Conservation (phyloP, 208 protist species). For the Acanthamoeba healyi region DNA sequence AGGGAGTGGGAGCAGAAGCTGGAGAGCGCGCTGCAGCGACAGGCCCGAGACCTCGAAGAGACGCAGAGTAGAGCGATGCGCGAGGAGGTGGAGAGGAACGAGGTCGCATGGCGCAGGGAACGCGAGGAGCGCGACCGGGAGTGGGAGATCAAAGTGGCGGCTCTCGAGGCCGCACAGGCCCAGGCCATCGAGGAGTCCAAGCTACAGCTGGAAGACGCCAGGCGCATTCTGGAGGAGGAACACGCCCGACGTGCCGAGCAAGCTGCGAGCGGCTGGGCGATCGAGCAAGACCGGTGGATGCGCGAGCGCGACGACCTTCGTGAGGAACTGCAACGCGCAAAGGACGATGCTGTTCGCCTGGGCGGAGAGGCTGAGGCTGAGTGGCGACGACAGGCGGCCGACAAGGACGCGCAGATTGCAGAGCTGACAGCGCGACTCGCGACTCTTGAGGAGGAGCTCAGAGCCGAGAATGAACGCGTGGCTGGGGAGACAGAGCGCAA, state of each 20-base stretch:
- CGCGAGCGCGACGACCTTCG: background rate
- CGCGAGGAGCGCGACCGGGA: background rate
- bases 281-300: background rate
- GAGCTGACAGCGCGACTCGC: too few species aligned
- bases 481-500: too few species aligned
- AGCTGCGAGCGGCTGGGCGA: too few species aligned
- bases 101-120: background rate
- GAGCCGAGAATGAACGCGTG: background rate
- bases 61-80: background rate
- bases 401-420: background rate
- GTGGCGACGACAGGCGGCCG: background rate
- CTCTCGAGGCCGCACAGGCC: too few species aligned
- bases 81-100: background rate
- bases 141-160: background rate
- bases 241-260: too few species aligned
- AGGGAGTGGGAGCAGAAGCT: background rate
- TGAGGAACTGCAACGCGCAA: background rate
- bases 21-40: background rate
- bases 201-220: background rate
- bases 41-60: background rate
- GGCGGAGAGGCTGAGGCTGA: background rate
- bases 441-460: background rate
- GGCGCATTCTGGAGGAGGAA: background rate
- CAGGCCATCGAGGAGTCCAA: too few species aligned
- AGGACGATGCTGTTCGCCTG: background rate